A percentile compares a stretch with the other conserved stretches of the same genome.
Conservation (phyloP, 2,329 filamentous ascomycete genomes). For the Ceratocystis eucalypticola region DNA sequence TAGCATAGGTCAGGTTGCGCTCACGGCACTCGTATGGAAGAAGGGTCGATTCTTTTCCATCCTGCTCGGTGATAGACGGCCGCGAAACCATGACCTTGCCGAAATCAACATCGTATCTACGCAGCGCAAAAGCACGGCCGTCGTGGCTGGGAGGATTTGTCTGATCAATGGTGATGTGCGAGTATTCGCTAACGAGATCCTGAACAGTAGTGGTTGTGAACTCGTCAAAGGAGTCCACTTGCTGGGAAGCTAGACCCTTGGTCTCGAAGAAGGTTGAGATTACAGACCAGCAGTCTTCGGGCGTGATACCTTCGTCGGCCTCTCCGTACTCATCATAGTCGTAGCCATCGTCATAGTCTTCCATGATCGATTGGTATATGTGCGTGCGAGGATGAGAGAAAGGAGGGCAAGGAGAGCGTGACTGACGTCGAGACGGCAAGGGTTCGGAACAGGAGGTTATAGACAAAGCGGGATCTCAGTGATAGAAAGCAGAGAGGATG, state of each 20-base stretch:
- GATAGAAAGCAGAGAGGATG: background rate
- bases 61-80: slow-evolving; percentile 83
- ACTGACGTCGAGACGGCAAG: background rate
- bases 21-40: slow-evolving; percentile 90
- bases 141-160: slow-evolving; percentile 65
- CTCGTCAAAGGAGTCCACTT: slow-evolving; percentile 96
- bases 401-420: background rate
- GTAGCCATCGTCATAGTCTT: slow-evolving; percentile 43
- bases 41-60: slow-evolving; percentile 73
- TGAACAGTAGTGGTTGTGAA: slow-evolving; percentile 92
- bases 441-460: background rate
- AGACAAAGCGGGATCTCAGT: background rate
- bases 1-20: slow-evolving; percentile 89
- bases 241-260: slow-evolving; percentile 92
- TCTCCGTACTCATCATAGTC: slow-evolving; percentile 60
- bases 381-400: slow-evolving; percentile 20
- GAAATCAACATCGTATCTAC: slow-evolving; percentile 91
- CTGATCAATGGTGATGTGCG: slow-evolving; percentile 82
- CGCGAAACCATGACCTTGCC: slow-evolving; percentile 78
- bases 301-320: slow-evolving; percentile 62
- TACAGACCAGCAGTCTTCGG: slow-evolving; percentile 96
- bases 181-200: slow-evolving; percentile 85
- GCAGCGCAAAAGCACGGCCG: slow-evolving; percentile 68
- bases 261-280: slow-evolving; percentile 94
- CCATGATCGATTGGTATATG: slow-evolving; percentile 31